These are phyloP conservation scores for Chytriomyces confervae DNA, from an alignment of 192 early-diverging fungal species.

Conservation along the genomic window DNA sequence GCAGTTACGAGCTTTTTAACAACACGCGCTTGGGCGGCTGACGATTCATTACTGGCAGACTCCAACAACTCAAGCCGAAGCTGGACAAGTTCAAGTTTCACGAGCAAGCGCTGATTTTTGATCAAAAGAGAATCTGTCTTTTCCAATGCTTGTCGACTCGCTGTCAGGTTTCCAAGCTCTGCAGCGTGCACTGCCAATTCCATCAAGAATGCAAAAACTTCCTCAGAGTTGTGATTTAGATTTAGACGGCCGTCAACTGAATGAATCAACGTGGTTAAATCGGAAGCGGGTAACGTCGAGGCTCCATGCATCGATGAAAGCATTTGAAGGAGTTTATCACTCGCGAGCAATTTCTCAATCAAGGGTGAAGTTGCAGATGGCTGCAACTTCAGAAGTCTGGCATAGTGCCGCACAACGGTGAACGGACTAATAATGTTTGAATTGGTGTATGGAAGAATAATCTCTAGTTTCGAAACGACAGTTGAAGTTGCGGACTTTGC, in stretches of 20 bases:
- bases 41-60: background rate
- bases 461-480: background rate
- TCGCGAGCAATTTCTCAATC: background rate
- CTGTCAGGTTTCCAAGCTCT: background rate
- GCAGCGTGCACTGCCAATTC: background rate
- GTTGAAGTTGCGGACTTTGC: background rate
- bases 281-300: background rate
- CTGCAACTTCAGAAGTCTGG: background rate
- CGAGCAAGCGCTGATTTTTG: conserved; percentile 15
- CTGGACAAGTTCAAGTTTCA: conserved; percentile 3
- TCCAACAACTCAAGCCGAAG: conserved; percentile 17
- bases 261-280: background rate
- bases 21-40: background rate
- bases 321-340: background rate
- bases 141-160: background rate
- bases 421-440: background rate
- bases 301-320: background rate
- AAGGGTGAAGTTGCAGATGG: background rate
- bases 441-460: background rate
- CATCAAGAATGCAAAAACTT: background rate
- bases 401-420: background rate
- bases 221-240: background rate
- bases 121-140: background rate
- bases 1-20: background rate
- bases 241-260: background rate